Conservation (phyloP, 257 asterid genomes). For the Lycium ferocissimum region DNA sequence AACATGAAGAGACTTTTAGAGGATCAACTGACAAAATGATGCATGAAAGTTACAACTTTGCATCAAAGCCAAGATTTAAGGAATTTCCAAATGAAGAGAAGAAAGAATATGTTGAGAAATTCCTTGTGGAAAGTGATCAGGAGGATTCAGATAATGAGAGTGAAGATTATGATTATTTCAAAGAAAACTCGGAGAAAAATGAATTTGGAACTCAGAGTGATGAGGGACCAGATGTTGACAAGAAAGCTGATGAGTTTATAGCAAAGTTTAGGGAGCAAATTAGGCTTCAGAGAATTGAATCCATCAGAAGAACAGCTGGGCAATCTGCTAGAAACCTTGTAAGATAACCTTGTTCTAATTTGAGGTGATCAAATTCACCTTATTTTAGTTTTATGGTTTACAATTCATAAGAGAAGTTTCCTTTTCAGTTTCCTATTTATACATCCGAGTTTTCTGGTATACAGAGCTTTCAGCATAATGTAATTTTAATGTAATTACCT, state of each 20-base stretch:
- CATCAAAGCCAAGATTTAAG: conserved; percentile 25
- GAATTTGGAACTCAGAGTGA: conserved; percentile 36
- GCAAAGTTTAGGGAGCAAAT: conserved; percentile 95
- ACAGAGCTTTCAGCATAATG: conserved; percentile 10
- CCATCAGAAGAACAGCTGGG: conserved; percentile 75
- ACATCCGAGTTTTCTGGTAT: not conserved
- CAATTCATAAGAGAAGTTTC: not conserved
- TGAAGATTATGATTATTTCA: conserved; percentile 49
- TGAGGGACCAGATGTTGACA: conserved; percentile 82
- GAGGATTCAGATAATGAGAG: conserved; percentile 48
- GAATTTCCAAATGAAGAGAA: conserved; percentile 39
- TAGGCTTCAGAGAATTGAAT: conserved; percentile 81
- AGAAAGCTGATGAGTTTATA: conserved; percentile 95
- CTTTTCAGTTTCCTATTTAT: not conserved
- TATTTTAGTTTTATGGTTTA: not conserved
- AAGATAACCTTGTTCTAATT: conserved; percentile 25
- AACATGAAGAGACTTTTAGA: conserved; percentile 10
- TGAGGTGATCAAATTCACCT: conserved; percentile 23
- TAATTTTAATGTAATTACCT: not conserved
- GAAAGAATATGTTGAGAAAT: conserved; percentile 43
- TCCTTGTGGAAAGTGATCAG: conserved; percentile 45
- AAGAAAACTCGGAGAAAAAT: conserved; percentile 32
- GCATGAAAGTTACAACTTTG: conserved; percentile 26
- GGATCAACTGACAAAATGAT: conserved; percentile 30
- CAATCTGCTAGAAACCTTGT: conserved; percentile 57